A percentile compares a stretch with the other conserved stretches of the same genome.
These are phyloP conservation scores for Amanita fuliginea DNA, from an alignment of 768 basidiomycete species.

Conservation along the genomic window DNA sequence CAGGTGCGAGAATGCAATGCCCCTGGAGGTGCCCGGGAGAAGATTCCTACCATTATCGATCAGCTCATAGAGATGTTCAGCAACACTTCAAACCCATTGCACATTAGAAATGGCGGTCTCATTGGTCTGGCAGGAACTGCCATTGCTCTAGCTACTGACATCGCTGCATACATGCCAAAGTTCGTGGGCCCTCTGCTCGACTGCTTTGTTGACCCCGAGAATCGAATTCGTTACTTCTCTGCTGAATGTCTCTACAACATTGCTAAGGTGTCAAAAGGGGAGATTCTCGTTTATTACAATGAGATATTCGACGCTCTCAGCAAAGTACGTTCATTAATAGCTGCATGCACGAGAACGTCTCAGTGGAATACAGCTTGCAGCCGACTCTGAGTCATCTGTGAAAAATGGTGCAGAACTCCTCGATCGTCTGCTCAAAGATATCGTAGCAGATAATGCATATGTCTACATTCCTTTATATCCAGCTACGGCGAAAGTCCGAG, in stretches of 20 bases:
- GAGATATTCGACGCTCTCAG: slow-evolving; percentile 96
- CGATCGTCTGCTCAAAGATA: slow-evolving; percentile 95
- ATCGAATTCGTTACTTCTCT: slow-evolving; percentile 93
- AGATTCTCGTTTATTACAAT: slow-evolving; percentile 94
- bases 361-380: slow-evolving; percentile 59
- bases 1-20: slow-evolving; percentile 82
- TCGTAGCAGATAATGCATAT: slow-evolving; percentile 93
- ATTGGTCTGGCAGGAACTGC: slow-evolving; percentile 95
- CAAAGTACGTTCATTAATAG: slow-evolving; percentile 49
- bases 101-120: slow-evolving; percentile 88
- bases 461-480: slow-evolving; percentile 86
- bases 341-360: slow-evolving; percentile 6
- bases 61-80: slow-evolving; percentile 93
- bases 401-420: slow-evolving; percentile 97
- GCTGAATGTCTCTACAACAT: slow-evolving; percentile 99
- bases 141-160: slow-evolving; percentile 91
- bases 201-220: slow-evolving; percentile 92
- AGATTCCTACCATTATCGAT: slow-evolving; percentile 82
- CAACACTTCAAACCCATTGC: slow-evolving; percentile 70
- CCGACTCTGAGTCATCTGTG: slow-evolving; percentile 91
- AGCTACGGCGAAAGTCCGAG: slow-evolving; percentile 62
- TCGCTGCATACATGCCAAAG: slow-evolving; percentile 89
- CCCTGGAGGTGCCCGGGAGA: slow-evolving; percentile 60
- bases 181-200: slow-evolving; percentile 82
- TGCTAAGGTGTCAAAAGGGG: slow-evolving; percentile 93